Percentiles rank a stretch among this genome's conserved stretches.
phyloP scores from a whole-genome alignment of 495 filamentous ascomycete genomes.

The Immersiella caudata region DNA sequence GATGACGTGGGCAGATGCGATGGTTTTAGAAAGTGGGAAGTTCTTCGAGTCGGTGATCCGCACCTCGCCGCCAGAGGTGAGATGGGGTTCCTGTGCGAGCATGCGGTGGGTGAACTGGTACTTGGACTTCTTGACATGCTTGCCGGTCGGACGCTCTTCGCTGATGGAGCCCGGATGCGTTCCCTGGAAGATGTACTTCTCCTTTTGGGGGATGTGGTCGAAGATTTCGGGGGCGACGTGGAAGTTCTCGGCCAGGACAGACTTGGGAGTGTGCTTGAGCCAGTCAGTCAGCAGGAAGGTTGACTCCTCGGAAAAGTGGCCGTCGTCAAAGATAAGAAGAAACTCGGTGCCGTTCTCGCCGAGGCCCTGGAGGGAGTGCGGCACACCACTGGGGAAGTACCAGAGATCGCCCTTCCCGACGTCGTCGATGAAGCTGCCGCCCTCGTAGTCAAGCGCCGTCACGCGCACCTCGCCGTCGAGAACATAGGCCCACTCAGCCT shows the following conservation, averaged over 20 bases:
- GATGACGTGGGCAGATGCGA: conserved; percentile 63
- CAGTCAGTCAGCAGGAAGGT: conserved; percentile 71
- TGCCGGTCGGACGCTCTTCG: conserved; percentile 48
- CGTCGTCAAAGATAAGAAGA: conserved; percentile 70
- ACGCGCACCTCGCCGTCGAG: conserved; percentile 62
- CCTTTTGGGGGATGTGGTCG: conserved; percentile 55
- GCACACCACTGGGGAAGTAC: conserved; percentile 75
- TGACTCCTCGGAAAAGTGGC: conserved; percentile 69
- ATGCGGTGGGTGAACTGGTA: conserved; percentile 64
- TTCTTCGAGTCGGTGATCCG: conserved; percentile 68
- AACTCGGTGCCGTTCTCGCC: conserved; percentile 69
- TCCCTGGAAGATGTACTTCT: conserved; percentile 74
- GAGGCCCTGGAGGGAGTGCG: conserved; percentile 70
- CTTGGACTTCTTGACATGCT: conserved; percentile 60
- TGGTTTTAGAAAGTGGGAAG: conserved; percentile 65
- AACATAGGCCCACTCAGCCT: conserved; percentile 72
- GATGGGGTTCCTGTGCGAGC: conserved; percentile 58
- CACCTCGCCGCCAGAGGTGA: conserved; percentile 59
- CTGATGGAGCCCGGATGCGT: conserved; percentile 49
- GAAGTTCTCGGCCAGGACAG: conserved; percentile 68
- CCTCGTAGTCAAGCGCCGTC: conserved; percentile 68
- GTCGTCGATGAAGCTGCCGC: conserved; percentile 70
- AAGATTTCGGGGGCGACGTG: conserved; percentile 61
- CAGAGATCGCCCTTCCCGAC: conserved; percentile 70
- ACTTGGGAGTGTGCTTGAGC: conserved; percentile 65